Conservation (phyloP, 306 rosid species). For the Casuarina glauca region DNA sequence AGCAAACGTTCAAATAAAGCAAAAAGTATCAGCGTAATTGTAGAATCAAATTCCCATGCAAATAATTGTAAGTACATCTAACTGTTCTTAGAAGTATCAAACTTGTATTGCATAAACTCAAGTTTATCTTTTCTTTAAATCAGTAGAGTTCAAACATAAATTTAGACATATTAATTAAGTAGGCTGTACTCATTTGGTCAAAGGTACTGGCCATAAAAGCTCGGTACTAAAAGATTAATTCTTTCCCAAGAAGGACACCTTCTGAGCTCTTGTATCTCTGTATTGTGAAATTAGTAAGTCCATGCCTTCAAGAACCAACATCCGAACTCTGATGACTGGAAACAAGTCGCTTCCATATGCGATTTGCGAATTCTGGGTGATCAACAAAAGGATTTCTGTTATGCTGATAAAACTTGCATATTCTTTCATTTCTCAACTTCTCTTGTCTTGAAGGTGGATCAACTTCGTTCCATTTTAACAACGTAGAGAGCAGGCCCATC, state of each 20-base stretch:
- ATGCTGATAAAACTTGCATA: conserved; percentile 71
- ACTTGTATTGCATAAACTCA: too few relatives aligned
- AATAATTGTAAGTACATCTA: too few relatives aligned
- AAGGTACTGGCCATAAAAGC: too few relatives aligned
- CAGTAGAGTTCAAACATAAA: too few relatives aligned
- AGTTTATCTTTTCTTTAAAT: too few relatives aligned
- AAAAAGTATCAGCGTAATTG: too few relatives aligned
- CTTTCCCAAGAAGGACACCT: background rate
- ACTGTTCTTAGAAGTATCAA: too few relatives aligned
- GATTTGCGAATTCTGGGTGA: conserved; percentile 61
- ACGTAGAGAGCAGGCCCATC: conserved; percentile 71
- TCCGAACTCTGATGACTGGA: background rate
- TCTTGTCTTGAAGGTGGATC: conserved; percentile 87
- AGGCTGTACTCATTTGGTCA: too few relatives aligned
- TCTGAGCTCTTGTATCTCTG: conserved; percentile 8
- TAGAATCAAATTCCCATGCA: too few relatives aligned
- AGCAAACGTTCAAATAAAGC: too few relatives aligned
- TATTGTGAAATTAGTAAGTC: background rate
- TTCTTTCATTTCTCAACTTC: conserved; percentile 70
- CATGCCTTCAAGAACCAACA: background rate
- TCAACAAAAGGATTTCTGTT: conserved; percentile 78
- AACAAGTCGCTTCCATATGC: conserved; percentile 47
- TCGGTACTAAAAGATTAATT: background rate
- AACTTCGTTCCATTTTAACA: conserved; percentile 61
- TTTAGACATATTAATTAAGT: too few relatives aligned